Evolutionary conservation across 345 rosid species (phyloP).

Genomic region (Euphorbia pulcherrima): DNA sequence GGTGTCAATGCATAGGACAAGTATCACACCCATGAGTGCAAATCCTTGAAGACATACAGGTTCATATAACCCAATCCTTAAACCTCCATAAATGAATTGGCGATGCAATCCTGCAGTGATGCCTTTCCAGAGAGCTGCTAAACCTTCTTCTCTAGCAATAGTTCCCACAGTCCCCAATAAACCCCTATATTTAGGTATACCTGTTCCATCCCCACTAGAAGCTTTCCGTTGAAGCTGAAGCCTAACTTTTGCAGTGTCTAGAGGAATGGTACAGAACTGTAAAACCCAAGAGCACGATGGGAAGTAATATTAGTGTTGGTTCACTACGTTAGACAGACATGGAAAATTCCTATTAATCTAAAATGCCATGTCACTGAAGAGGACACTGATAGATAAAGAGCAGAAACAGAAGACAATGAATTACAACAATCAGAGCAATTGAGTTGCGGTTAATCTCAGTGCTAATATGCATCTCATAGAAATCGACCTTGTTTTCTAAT

Average conservation of each 20-base stretch:
- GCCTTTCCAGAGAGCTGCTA: conserved; percentile 91
- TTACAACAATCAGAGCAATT: neutral
- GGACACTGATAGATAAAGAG: neutral
- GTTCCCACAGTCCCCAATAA: conserved; percentile 88
- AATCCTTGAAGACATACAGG: conserved; percentile 58
- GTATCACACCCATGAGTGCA: conserved; percentile 6
- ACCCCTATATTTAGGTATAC: conserved; percentile 77
- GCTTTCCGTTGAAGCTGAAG: conserved; percentile 93
- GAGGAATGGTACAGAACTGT: conserved; percentile 90
- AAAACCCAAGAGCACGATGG: conserved; percentile 16
- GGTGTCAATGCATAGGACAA: conserved; percentile 4
- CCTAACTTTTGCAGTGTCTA: conserved; percentile 98
- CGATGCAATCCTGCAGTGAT: conserved; percentile 93
- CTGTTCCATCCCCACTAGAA: conserved; percentile 47
- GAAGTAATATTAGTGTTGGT: neutral
- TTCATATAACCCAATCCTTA: conserved; percentile 92
- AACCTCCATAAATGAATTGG: conserved; percentile 89
- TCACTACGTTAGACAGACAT: neutral
- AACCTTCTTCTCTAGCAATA: conserved; percentile 92
- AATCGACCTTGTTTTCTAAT: neutral
- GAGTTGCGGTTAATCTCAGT: neutral
- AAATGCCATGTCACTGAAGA: neutral
- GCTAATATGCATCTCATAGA: neutral
- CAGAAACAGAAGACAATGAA: neutral
- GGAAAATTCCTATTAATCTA: neutral